Base-by-base conservation (phyloP, 2,329 filamentous ascomycete genomes). In the Penicillium sclerotigenum region DNA sequence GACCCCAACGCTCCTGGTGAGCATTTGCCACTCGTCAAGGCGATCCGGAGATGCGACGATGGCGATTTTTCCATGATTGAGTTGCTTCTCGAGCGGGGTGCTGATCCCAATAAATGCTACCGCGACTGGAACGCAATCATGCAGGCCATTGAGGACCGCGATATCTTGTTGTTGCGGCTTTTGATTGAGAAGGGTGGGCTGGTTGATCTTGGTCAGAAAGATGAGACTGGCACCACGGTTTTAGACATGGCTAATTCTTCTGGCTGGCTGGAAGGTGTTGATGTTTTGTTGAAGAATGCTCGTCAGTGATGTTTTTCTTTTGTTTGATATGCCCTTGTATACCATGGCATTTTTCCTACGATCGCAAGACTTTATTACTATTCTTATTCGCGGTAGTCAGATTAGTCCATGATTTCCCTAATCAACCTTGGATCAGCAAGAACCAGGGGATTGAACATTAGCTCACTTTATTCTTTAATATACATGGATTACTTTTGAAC, bases 21-120 rank as follows among this genome's bases (percentile, higher is more conserved):
- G 75, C 87, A 89, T 70, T 73, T 89, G 11, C 87, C 87, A 8
- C 80, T 89, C 51, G 85, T 89, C 69, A 89, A 89, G 71, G 84
- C 87, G 2, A 78, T 89, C 42, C 81, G 86, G 4, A 77, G 84
- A 22, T 81, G 81, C 63, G 76, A 80, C 52, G 77, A 78, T 9
- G 76, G 79, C 33, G 81, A 87, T 61, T 80, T 81, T 0, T 80
- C 83, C 38, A 83, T 87, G 52, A 78, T 89, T 31, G 80, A 86
- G 68, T 77, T 86, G 73, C 77, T 89, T 6, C 77, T 89, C 8
- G 80, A 79, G 11, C 79, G 81, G 57, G 86, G 87, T 10, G 87
- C 84, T 1, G 84, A 89, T 64, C 84, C 86, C 46, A 89, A 89
- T 73, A 82, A 83, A 69, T 75, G 87, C 58, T 87, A 87, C 71